Evolutionary conservation across 805 yeast genomes (phyloP), one percentile per base, ranked within the genome.

Genomic region (Lipomyces lipofer): DNA sequence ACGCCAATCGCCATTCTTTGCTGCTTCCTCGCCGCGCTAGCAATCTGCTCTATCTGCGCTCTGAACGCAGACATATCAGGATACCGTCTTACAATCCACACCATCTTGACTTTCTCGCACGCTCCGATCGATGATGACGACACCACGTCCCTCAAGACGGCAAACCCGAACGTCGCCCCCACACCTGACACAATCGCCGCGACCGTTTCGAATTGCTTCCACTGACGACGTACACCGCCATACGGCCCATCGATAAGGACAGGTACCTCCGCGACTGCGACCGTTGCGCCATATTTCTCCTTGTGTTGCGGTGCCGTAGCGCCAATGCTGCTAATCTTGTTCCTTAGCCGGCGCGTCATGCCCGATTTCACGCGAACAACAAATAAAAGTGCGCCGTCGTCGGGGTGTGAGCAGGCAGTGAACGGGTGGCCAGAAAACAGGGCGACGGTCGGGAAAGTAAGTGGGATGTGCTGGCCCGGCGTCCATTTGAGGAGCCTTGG

Each of bases 181-280:
- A 77, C 69, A 0, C 82, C 82, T 3, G 75, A 74, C 9, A 70
- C 69, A 13, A 78, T 52, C 33, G 77, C 72, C 3, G 73, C 45
- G 8, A 67, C 68, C 7, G 73, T 54, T 44, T 78, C 79, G 59
- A 78, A 79, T 6, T 72, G 67, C 9, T 69, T 62, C 29, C 77
- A 66, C 3, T 77, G 73, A 50, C 77, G 78, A 39, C 68, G 67
- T 19, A 66, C 63, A 2, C 74, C 78, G 0, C 81, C 81, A 55
- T 69, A 74, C 0, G 83, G 82, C 0, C 83, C 83, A 29, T 69
- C 69, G 38, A 78, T 66, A 3, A 67, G 48, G 0, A 74, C 77
- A 35, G 73, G 74, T 55, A 76, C 40, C 30, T 32, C 21, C 2
- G 32, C 25, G 3, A 17, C 10, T 13, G 32, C 33, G 17, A 12